Conservation (phyloP, 192 early-diverging fungal species). For the Coemansia sp. region DNA sequence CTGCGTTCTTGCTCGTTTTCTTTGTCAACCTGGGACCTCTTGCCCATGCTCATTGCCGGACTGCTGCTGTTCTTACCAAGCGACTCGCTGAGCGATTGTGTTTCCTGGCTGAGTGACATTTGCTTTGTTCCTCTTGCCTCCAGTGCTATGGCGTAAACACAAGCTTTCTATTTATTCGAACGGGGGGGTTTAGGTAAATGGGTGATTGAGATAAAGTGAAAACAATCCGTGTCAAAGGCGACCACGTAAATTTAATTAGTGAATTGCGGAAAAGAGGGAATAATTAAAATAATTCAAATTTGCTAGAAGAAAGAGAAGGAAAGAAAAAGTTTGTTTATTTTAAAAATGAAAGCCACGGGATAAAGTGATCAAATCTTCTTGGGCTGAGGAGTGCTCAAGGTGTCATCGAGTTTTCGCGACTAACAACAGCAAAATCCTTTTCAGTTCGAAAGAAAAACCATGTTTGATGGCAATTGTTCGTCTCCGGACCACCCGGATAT, state of each 20-base stretch:
- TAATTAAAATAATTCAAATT: not conserved
- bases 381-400: not conserved
- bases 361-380: not conserved
- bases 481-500: too few species aligned
- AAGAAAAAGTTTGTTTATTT: not conserved
- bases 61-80: constrained; percentile 2
- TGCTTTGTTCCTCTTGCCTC: not conserved
- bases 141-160: not conserved
- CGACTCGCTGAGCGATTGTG: not conserved
- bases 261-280: not conserved
- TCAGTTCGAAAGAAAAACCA: too few species aligned
- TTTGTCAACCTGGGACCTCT: not conserved
- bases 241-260: not conserved
- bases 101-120: constrained; percentile 3
- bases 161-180: not conserved
- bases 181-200: not conserved
- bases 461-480: too few species aligned
- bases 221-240: not conserved
- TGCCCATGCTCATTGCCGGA: not conserved
- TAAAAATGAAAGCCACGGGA: too few species aligned
- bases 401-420: not conserved
- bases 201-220: not conserved
- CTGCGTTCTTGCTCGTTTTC: constrained; percentile 10
- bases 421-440: too few species aligned
- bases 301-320: not conserved